These are phyloP conservation scores for Trichosanthes cucumerina DNA, from an alignment of 306 rosid species.

Conservation along the genomic window DNA sequence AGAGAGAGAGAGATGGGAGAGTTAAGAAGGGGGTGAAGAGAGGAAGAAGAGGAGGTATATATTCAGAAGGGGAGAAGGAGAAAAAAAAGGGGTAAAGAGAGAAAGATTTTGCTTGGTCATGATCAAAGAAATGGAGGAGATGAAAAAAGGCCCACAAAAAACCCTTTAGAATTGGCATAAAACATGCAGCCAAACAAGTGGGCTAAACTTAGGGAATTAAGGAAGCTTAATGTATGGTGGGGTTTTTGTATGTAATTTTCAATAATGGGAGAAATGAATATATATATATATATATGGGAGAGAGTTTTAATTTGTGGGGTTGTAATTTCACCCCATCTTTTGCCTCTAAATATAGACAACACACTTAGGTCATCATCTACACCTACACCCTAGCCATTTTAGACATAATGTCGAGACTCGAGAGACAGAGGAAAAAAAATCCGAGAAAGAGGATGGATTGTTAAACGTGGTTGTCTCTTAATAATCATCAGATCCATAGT, in stretches of 20 bases:
- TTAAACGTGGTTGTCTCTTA: neutral
- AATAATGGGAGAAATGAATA: neutral
- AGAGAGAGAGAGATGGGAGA: neutral
- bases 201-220: constrained; percentile 2
- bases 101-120: constrained; percentile 9
- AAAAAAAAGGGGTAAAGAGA: neutral
- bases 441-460: neutral
- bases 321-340: neutral
- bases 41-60: constrained; percentile 7
- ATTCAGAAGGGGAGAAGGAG: neutral
- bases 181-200: neutral
- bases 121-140: constrained; percentile 2
- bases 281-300: no score
- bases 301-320: neutral
- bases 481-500: neutral
- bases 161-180: neutral
- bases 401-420: neutral
- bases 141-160: constrained; percentile 4
- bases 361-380: neutral
- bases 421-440: neutral
- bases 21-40: constrained; percentile 6
- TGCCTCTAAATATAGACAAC: constrained; percentile 13
- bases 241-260: neutral
- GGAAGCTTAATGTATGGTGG: constrained; percentile 16
- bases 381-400: neutral